phyloP scores from a whole-genome alignment of 2,329 filamentous ascomycete genomes.

The Myriosclerotinia duriaeana region DNA sequence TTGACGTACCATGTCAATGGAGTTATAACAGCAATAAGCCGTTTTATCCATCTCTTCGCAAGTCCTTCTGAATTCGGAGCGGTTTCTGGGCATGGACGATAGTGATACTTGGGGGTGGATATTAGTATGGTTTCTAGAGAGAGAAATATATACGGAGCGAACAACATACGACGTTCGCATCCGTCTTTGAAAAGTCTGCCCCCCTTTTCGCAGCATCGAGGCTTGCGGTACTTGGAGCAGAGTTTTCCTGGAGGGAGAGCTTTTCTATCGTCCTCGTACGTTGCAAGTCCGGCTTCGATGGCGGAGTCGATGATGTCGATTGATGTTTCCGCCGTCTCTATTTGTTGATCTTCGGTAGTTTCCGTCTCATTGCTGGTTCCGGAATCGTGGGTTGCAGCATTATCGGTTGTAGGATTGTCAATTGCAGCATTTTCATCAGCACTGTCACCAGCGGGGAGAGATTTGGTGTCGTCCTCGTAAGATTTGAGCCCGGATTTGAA shows the following conservation, averaged over 20 bases:
- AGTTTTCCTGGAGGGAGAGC: neutral
- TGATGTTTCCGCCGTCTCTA: no score
- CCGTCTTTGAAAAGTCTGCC: neutral
- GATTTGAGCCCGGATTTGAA: no score
- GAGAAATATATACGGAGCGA: neutral
- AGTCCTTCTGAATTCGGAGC: neutral
- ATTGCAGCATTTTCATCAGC: no score
- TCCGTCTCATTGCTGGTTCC: no score
- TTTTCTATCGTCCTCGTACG: no score
- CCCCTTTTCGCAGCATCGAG: slow-evolving; percentile 7
- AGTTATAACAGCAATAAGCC: neutral
- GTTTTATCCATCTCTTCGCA: neutral
- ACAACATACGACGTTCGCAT: slow-evolving; percentile 7
- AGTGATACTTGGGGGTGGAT: neutral
- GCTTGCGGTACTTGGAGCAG: neutral
- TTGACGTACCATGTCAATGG: slow-evolving; percentile 12
- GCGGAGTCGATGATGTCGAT: no score
- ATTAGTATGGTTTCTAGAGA: neutral
- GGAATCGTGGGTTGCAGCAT: no score
- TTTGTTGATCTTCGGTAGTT: no score
- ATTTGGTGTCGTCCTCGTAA: no score
- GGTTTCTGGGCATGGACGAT: neutral
- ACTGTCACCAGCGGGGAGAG: no score
- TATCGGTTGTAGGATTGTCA: no score
- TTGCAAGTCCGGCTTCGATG: no score